Evolutionary conservation across 306 rosid species (phyloP).

Genomic region (Inga laurina): DNA sequence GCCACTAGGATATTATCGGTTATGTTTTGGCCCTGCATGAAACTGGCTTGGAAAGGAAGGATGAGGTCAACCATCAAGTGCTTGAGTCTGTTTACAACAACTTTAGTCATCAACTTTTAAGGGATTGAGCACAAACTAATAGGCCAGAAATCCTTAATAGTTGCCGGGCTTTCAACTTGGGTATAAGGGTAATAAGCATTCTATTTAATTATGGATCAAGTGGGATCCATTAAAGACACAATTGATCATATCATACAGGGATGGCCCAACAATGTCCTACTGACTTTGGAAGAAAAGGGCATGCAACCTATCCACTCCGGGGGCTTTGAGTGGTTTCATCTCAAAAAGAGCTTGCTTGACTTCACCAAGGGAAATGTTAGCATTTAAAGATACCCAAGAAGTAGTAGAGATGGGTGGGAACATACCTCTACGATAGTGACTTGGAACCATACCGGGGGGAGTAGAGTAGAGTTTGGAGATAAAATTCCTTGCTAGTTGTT

Average conservation of each 20-base stretch:
- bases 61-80: background rate
- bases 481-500: too few relatives aligned
- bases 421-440: background rate
- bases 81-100: background rate
- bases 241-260: background rate
- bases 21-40: background rate
- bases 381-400: background rate
- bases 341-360: background rate
- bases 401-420: background rate
- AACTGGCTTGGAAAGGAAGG: background rate
- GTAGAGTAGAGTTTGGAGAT: too few relatives aligned
- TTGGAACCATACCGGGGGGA: too few relatives aligned
- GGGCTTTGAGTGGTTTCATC: background rate
- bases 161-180: background rate
- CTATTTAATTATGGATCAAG: too few relatives aligned
- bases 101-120: background rate
- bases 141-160: background rate
- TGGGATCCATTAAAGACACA: background rate
- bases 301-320: background rate
- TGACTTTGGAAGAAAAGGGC: background rate
- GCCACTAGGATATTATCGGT: background rate
- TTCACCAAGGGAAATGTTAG: background rate
- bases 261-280: background rate
- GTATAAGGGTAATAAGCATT: too few relatives aligned
- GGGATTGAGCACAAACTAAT: background rate